Conservation (phyloP, 2,329 filamentous ascomycete genomes). For the Diaporthe capsici region DNA sequence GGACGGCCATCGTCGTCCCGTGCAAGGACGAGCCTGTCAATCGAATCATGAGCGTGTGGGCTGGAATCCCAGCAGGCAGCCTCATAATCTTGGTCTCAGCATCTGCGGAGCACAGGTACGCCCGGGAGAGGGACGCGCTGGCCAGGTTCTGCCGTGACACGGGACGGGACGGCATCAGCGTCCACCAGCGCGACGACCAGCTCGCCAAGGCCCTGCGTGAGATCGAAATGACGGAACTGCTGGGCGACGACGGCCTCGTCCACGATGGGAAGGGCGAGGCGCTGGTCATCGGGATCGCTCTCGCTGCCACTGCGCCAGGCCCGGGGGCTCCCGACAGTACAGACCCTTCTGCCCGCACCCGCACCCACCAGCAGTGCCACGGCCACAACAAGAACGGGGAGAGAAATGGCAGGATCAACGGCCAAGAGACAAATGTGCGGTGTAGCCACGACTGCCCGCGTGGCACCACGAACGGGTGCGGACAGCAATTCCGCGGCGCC, state of each 20-base stretch:
- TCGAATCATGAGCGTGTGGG: slow-evolving; percentile 48
- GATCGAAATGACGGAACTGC: slow-evolving; percentile 45
- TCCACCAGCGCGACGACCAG: slow-evolving; percentile 49
- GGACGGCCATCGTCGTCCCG: slow-evolving; percentile 51
- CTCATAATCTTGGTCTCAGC: slow-evolving; percentile 51
- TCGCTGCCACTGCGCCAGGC: slow-evolving; percentile 45
- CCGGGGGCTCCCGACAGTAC: background rate
- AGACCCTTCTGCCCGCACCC: slow-evolving; percentile 31
- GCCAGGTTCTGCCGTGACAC: slow-evolving; percentile 43
- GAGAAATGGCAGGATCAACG: slow-evolving; percentile 19
- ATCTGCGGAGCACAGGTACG: slow-evolving; percentile 45
- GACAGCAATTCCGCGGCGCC: slow-evolving; percentile 6
- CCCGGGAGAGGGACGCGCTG: slow-evolving; percentile 44
- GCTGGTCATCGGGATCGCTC: slow-evolving; percentile 50
- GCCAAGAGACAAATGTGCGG: slow-evolving; percentile 2
- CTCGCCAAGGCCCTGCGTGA: slow-evolving; percentile 46
- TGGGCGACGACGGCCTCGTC: slow-evolving; percentile 44
- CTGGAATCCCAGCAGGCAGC: slow-evolving; percentile 49
- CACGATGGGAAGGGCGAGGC: slow-evolving; percentile 52
- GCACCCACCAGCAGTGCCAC: background rate
- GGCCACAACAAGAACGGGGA: slow-evolving; percentile 15
- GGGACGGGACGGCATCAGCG: slow-evolving; percentile 44
- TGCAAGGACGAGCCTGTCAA: slow-evolving; percentile 50
- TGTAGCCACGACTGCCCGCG: slow-evolving; percentile 9
- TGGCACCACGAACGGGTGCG: slow-evolving; percentile 1